Conservation (phyloP, 163 green algal genomes). For the Chlorella variabilis region DNA sequence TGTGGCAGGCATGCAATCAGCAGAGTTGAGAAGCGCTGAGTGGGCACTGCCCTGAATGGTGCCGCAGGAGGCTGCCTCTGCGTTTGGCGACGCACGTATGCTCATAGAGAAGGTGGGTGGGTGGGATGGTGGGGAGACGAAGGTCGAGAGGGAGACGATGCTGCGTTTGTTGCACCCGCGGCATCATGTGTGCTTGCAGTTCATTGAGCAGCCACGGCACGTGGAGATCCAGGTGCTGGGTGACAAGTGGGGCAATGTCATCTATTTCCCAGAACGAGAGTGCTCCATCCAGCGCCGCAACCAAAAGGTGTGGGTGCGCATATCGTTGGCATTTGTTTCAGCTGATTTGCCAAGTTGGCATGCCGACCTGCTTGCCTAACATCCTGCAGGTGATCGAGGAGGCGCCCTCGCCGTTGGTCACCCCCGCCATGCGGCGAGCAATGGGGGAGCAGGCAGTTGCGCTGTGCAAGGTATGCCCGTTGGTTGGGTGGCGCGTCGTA, state of each 20-base stretch:
- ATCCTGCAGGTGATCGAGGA: conserved; percentile 72
- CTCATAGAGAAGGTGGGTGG: conserved; percentile 84
- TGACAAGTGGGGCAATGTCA: conserved; percentile 55
- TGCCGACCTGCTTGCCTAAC: background rate
- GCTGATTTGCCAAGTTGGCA: background rate
- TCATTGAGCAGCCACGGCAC: conserved; percentile 55
- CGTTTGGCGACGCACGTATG: conserved; percentile 83
- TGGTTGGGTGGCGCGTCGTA: background rate
- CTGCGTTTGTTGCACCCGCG: too few relatives aligned
- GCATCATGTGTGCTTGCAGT: too few relatives aligned
- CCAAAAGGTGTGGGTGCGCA: conserved; percentile 48
- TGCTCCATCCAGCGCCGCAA: conserved; percentile 73
- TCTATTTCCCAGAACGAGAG: conserved; percentile 58
- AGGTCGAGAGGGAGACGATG: too few relatives aligned
- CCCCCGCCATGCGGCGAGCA: conserved; percentile 39
- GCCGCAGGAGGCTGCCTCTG: conserved; percentile 73
- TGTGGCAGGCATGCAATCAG: too few relatives aligned
- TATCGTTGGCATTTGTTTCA: background rate
- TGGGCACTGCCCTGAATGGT: too few relatives aligned
- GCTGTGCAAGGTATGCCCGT: conserved; percentile 9
- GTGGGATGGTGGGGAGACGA: too few relatives aligned
- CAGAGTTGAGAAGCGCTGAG: too few relatives aligned
- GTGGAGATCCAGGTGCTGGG: conserved; percentile 59
- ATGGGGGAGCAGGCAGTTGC: conserved; percentile 65
- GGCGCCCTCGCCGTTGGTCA: conserved; percentile 60